A percentile compares a stretch with the other conserved stretches of the same genome.
phyloP scores from a whole-genome alignment of 805 yeast species.

The Schizosaccharomyces octosporus region DNA sequence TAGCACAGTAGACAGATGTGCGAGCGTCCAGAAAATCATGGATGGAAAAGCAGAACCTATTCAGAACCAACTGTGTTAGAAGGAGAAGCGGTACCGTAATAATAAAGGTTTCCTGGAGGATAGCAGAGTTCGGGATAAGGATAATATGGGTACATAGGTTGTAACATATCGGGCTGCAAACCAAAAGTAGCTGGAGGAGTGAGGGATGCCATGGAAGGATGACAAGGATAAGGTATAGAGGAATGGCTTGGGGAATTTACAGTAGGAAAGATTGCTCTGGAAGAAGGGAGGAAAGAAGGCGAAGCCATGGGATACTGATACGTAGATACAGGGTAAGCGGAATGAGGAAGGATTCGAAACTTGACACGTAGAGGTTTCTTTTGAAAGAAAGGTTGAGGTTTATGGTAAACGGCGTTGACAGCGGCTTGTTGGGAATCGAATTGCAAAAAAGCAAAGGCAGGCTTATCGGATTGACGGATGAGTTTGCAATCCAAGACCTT shows the following conservation, averaged over 20 bases:
- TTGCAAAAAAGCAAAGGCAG: slow-evolving; percentile 49
- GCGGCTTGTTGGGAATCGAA: slow-evolving; percentile 46
- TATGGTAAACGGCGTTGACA: slow-evolving; percentile 59
- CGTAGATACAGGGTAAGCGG: neutral
- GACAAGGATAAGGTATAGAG: neutral
- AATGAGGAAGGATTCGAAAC: slow-evolving; percentile 19
- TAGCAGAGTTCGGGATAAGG: no score
- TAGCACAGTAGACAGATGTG: no score
- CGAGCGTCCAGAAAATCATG: no score
- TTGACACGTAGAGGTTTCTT: slow-evolving; percentile 67
- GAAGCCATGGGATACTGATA: neutral
- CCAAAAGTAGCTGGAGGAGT: neutral
- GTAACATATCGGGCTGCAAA: no score
- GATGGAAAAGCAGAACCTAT: no score
- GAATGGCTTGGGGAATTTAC: neutral
- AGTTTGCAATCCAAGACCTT: slow-evolving; percentile 19
- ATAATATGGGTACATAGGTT: no score
- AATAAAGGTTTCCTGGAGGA: no score
- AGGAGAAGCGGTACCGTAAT: no score
- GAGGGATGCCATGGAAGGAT: neutral
- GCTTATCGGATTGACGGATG: slow-evolving; percentile 5
- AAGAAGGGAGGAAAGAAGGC: neutral
- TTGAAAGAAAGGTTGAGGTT: slow-evolving; percentile 53
- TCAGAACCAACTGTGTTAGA: no score
- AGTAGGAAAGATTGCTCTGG: neutral